Evolutionary conservation across 2,329 filamentous ascomycete species (phyloP).

Genomic region (Pleochaeta shiraiana): DNA sequence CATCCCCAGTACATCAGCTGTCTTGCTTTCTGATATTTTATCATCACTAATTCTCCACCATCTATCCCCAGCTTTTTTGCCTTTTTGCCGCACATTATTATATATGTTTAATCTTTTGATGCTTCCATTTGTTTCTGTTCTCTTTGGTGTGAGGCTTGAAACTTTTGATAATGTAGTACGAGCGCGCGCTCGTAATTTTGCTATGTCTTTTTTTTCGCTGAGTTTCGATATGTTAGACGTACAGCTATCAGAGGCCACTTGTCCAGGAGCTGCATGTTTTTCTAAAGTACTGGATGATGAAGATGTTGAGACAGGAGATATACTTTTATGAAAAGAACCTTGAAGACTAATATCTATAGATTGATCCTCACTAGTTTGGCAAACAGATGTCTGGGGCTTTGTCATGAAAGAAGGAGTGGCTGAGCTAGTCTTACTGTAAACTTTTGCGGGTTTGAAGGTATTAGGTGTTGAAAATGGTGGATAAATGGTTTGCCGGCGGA

Average conservation of each 20-base stretch:
- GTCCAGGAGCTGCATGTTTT: constrained; percentile 6
- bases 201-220: constrained; percentile 14
- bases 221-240: constrained; percentile 7
- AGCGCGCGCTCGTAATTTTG: constrained; percentile 33
- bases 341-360: constrained; percentile 11
- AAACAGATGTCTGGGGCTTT: constrained; percentile 18
- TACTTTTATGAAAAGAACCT: constrained; percentile 14
- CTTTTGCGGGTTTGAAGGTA: constrained; percentile 51
- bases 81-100: background rate
- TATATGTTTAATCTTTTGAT: background rate
- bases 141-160: constrained; percentile 5
- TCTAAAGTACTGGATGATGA: constrained; percentile 9
- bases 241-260: constrained; percentile 1
- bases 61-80: constrained; percentile 39
- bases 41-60: constrained; percentile 99
- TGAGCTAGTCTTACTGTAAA: constrained; percentile 26
- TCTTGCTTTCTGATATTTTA: constrained; percentile 87
- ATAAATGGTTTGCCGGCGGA: constrained; percentile 62
- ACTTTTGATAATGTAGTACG: constrained; percentile 29
- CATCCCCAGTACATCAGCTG: constrained; percentile 75
- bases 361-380: constrained; percentile 14
- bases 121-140: background rate
- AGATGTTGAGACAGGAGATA: constrained; percentile 13
- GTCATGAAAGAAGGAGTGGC: constrained; percentile 13
- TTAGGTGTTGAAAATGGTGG: constrained; percentile 66